Evolutionary conservation across 2,329 filamentous ascomycete species (phyloP), one percentile per base, ranked within the genome.

Genomic region (Escovopsis sp.): DNA sequence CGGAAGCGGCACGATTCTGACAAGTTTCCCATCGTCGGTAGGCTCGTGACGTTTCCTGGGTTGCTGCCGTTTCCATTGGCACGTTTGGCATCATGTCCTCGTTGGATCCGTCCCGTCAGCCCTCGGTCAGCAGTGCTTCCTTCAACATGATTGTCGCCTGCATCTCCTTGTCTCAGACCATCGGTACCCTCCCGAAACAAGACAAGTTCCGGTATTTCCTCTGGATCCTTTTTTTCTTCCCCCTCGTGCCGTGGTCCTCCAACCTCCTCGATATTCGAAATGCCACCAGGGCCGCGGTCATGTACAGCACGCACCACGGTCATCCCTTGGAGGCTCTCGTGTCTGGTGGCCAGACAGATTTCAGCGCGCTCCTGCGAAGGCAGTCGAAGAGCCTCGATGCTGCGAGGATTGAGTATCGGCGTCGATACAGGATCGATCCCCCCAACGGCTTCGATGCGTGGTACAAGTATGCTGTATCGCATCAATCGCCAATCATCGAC

Each of bases 371-470:
- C 3, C 10, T 61, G 0, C 25, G 42, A 15, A 48, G 47, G 1
- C 64, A 68, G 34, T 66, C 64, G 0, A 44, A 38, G 11, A 58
- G 40, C 1, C 55, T 52, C n/a, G 16, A 42, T 2, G 53, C 46
- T 1, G 64, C 64, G 0, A 56, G 59, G 1, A 41, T 46, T 2
- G 61, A 65, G 42, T 68, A 68, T 43, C 54, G 48, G 13, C 54
- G 57, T 16, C 57, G 63, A 8, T 55, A 67, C 40, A 39, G 80
- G 46, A 69, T 72, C 10, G 68, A 82, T 12, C 83, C 83, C 13
- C 83, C 83, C 11, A 78, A 75, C 3, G 69, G 79, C 41, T 90
- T 88, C 46, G 80, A 87, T 48, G 73, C 73, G 42, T 90, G 83
- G 83, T 87, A 76, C 49, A 66, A 78, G 23, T 86, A 80, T 48